These are phyloP conservation scores for Tylopilus plumbeoviolaceoides DNA, from an alignment of 768 basidiomycete species.

Conservation along the genomic window DNA sequence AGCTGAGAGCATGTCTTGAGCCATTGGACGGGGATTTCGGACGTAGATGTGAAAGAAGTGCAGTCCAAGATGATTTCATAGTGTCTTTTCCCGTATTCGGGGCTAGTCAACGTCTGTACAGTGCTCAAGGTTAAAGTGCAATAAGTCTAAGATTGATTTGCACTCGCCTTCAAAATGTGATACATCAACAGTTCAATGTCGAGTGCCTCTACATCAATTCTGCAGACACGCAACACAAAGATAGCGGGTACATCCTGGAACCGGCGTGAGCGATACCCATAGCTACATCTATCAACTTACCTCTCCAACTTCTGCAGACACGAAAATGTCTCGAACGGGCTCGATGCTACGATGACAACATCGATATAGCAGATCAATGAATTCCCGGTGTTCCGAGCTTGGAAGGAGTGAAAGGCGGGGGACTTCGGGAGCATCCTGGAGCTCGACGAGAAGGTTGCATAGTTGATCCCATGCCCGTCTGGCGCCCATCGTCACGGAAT, in stretches of 20 bases:
- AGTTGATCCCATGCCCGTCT: slow-evolving; percentile 84
- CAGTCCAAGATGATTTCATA: slow-evolving; percentile 82
- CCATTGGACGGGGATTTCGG: slow-evolving; percentile 81
- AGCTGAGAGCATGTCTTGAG: slow-evolving; percentile 74
- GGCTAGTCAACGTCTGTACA: slow-evolving; percentile 49
- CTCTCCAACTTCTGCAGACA: slow-evolving; percentile 44
- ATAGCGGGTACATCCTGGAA: slow-evolving; percentile 41
- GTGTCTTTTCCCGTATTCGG: slow-evolving; percentile 41
- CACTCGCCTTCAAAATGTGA: slow-evolving; percentile 67
- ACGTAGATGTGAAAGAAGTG: slow-evolving; percentile 68
- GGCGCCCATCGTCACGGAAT: slow-evolving; percentile 52
- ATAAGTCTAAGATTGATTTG: background rate
- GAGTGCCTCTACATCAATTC: slow-evolving; percentile 73
- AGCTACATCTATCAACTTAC: slow-evolving; percentile 31
- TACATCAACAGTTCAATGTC: slow-evolving; percentile 77
- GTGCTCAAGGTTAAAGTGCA: background rate
- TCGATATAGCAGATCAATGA: slow-evolving; percentile 61
- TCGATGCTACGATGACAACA: slow-evolving; percentile 56
- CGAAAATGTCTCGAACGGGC: slow-evolving; percentile 64
- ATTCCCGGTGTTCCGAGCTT: slow-evolving; percentile 57
- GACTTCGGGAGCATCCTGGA: slow-evolving; percentile 64
- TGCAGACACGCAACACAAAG: slow-evolving; percentile 63
- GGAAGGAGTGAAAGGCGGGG: slow-evolving; percentile 52
- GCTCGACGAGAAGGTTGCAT: slow-evolving; percentile 75
- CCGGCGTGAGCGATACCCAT: background rate